Evolutionary conservation across 2,329 filamentous ascomycete species (phyloP), one percentile per base, ranked within the genome.

Genomic region (Kalmusia sp.): DNA sequence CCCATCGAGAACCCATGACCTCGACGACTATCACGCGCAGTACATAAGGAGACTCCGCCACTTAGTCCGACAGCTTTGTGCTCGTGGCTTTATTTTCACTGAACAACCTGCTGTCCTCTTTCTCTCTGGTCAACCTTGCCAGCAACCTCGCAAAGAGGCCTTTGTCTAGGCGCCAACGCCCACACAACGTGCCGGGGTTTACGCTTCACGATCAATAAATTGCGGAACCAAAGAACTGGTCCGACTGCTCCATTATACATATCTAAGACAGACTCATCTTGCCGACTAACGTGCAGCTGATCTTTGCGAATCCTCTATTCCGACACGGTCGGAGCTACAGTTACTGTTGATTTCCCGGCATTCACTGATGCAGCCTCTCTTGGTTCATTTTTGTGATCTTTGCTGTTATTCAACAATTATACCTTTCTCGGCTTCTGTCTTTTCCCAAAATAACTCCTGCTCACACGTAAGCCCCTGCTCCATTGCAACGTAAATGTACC

Each of bases 381-480:
- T 77, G 48, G 59, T 68, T 25, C 73, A 76, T 63, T 66, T 72
- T 58, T 77, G 74, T 67, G 55, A 62, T 45, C 46, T 49, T 38
- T 76, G 74, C 65, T 68, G 64, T 51, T 72, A 71, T 57, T 72
- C 71, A 54, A 74, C 75, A 30, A 67, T 76, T 43, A 68, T 79
- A 24, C 62, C 72, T 27, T 78, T 75, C 60, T 74, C 76, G 52
- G 65, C 73, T 38, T 70, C 71, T 37, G 73, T 78, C 38, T 80
- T 79, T 65, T 77, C 73, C 22, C 66, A 77, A 57, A 74, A 77
- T 50, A 72, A 78, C 39, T 66, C 68, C 54, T 80, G 77, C 70
- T 75, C 67, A 48, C 72, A 80, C 64, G 79, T 80, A 80, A 76
- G 78, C 61, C 57, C 53, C 43, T 52, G 44, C n/a, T 39, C 52